Evolutionary conservation across 2,329 filamentous ascomycete species (phyloP), one percentile per base, ranked within the genome.

Genomic region (Pseudofabraea citricarpa): DNA sequence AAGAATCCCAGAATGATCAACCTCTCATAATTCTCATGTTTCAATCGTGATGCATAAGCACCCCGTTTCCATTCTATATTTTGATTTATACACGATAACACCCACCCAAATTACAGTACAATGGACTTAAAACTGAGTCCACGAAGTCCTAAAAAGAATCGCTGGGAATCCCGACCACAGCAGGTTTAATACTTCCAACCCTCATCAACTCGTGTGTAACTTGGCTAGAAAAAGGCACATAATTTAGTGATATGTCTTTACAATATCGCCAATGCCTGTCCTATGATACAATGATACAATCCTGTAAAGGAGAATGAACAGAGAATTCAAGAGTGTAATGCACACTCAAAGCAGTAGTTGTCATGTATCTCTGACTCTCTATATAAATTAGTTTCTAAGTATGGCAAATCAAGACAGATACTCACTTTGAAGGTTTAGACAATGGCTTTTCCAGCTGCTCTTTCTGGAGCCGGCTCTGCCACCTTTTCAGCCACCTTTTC

Each of bases 41-140:
- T n/a, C n/a, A n/a, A n/a, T n/a, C n/a, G n/a, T n/a, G n/a, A n/a
- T n/a, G n/a, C n/a, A n/a, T n/a, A 32, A 8, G 19, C 8, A n/a
- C n/a, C n/a, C 10, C 19, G n/a, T 18, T 32, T 7, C 19, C 23
- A 20, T n/a, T 37, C 35, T 37, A 37, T 37, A n/a, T 37, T 23
- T 21, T 22, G 21, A 21, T 37, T 15, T 37, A 22, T 37, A 37
- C 35, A 37, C 23, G 19, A 37, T 22, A 21, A 24, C 21, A 22
- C 15, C 20, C 35, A n/a, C 10, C 35, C 35, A 20, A 37, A 37
- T 37, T 37, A 37, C 35, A 20, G 35, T 37, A 37, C 35, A 13
- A 21, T 37, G 15, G 19, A 12, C n/a, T n/a, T n/a, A n/a, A n/a
- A n/a, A n/a, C n/a, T n/a, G n/a, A n/a, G n/a, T n/a, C n/a, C n/a